Base-by-base conservation (phyloP, 129 eudicot species). In the Oenanthe sinensis region DNA sequence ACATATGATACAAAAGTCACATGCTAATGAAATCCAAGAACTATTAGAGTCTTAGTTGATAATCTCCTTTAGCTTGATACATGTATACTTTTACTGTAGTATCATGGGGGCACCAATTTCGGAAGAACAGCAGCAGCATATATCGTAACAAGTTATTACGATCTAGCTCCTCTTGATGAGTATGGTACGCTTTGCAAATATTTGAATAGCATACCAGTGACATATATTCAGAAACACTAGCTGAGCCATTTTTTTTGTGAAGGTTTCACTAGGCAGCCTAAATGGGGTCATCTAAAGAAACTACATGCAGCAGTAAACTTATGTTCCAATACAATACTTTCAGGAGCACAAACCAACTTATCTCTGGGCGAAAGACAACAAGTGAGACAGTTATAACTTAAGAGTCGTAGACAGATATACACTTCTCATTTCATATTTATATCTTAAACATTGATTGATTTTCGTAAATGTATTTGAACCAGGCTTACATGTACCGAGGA, bases 81-180 rank as follows among this genome's bases (percentile, higher is more conserved):
- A 65, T 72, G 77, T 13, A 7, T 65, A 37, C 45, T 43, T 79
- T 74, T 44, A 55, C 73, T 73, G 81, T 74, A 94, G 98, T 95
- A 90, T 82, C 97, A 95, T 79, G 98, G 98, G 74, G 98, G 98
- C 80, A 95, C 98, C 46, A 95, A 95, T 69, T 91, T 91, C 69
- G 98, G 92, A 48, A 89, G 92, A 50, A 85, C 91, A 2, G 81
- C 92, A 6, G 74, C 97, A 46, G 45, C 91, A 16, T 95, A 82
- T 78, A 75, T 86, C 3, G 78, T 84, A 63, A 92, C 99, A 39
- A 67, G 88, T 76, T 95, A 95, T 43, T 95, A 95, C 74, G 97
- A 92, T 85, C 86, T 77, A 85, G 99, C 99, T 81, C 99, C 97
- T 20, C 89, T 95, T 39, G 97, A 95, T 83, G 97, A 92, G 79